phyloP scores from a whole-genome alignment of 2,329 filamentous ascomycete genomes.

The Arthrobotrys pseudoclavata region DNA sequence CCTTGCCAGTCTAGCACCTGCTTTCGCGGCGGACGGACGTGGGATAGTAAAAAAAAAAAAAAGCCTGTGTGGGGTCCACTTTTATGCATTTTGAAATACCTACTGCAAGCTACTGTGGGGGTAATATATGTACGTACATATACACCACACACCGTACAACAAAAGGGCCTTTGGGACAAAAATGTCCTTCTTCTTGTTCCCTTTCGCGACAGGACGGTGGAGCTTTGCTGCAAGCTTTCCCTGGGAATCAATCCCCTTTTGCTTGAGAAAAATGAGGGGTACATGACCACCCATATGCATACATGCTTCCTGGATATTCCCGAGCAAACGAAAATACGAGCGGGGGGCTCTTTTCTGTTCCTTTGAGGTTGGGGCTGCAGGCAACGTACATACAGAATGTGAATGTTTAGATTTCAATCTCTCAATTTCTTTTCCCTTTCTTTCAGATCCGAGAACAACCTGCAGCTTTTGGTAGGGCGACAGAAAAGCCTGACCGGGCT shows the following conservation, averaged over 20 bases:
- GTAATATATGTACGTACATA: too few relatives aligned
- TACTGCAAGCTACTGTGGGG: slow-evolving; percentile 4
- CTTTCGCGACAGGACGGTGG: neutral
- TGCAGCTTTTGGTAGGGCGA: neutral
- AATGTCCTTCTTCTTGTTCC: neutral
- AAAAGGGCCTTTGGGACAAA: too few relatives aligned
- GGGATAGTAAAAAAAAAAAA: slow-evolving; percentile 3
- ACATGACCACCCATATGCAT: slow-evolving; percentile 6
- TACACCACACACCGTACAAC: too few relatives aligned
- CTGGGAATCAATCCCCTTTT: neutral
- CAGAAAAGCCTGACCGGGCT: slow-evolving; percentile 2
- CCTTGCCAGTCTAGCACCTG: slow-evolving; percentile 5
- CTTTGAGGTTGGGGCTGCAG: neutral
- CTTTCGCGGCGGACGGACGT: slow-evolving; percentile 10
- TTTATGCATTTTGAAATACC: neutral
- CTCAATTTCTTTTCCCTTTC: neutral
- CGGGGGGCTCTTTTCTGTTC: neutral
- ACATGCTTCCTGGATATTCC: neutral
- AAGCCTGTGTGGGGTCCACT: slow-evolving; percentile 14
- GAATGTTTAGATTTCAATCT: neutral
- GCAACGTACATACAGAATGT: neutral
- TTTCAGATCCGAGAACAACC: neutral
- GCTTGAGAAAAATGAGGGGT: slow-evolving; percentile 7
- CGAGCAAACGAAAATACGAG: neutral
- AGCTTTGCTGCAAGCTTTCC: neutral